Base-by-base conservation (phyloP, 495 filamentous ascomycete genomes). In the Astrothelium subdiscretum region DNA sequence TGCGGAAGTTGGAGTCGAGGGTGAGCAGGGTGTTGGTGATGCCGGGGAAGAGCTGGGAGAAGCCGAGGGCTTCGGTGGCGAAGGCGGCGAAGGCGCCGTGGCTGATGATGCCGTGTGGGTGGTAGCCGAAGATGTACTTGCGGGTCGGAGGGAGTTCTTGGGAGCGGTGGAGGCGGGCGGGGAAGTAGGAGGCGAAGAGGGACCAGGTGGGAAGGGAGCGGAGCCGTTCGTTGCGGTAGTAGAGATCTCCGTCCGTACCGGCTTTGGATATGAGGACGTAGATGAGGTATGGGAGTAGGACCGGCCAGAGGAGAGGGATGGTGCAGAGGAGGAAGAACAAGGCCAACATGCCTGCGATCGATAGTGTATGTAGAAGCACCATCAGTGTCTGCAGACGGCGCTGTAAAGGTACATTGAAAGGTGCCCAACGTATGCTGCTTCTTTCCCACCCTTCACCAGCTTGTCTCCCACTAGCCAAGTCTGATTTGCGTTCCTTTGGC, bases 121-220 rank as follows among this genome's bases (percentile, higher is more conserved):
- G 94, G 72, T 97, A 97, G 44, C 95, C 94, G 70, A 98, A 95
- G 66, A 98, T 92, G 76, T 97, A 98, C 75, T 97, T 97, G 62
- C 90, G 81, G 2, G 87, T 89, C 0, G 90, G 80, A 15, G 88
- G 83, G 2, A 98, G 84, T 58, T 88, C 75, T 66, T 86, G 79
- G 40, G 89, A 91, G 62, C 92, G 87, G 73, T 97, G 91, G 32
- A 98, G 82, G 32, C 81, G 80, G 13, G 90, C 88, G 1, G 94
- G 94, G 74, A 94, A 98, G 77, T 97, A 98, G 20, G 83, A 87
- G 44, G 88, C 91, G 72, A 96, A 97, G 58, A 95, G 80, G 24
- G 83, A 86, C 92, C 92, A 98, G 35, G 92, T 73, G 20, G 81
- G 80, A n/a, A 85, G 80, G n/a, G 79, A 80, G 27, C 92, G 85